phyloP scores from a whole-genome alignment of 345 rosid genomes.

The Turritis glabra region DNA sequence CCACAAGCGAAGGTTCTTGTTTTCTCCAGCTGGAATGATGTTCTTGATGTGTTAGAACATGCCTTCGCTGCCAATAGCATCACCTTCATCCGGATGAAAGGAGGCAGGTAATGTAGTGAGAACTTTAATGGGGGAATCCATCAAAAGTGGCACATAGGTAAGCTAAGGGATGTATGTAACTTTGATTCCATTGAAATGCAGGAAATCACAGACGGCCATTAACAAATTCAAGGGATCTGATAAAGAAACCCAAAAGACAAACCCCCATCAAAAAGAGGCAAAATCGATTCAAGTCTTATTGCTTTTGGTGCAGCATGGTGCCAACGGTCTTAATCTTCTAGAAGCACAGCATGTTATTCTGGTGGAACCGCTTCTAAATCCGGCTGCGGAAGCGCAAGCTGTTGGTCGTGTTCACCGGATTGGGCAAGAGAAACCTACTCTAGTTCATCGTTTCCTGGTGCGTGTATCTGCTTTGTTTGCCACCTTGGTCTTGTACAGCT shows the following conservation, averaged over 20 bases:
- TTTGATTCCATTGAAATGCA: conserved; percentile 39
- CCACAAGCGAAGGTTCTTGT: conserved; percentile 85
- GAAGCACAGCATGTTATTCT: conserved; percentile 96
- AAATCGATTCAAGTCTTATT: conserved; percentile 66
- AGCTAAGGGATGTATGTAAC: background rate
- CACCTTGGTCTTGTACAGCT: background rate
- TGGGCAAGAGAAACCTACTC: conserved; percentile 76
- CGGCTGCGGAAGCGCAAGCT: conserved; percentile 97
- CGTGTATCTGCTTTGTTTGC: conserved; percentile 27
- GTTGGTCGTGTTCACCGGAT: conserved; percentile 91
- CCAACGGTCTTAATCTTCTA: conserved; percentile 92
- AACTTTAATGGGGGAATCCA: background rate
- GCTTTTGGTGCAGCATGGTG: conserved; percentile 92
- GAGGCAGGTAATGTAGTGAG: conserved; percentile 69
- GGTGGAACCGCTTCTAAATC: conserved; percentile 92
- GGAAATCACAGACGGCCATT: conserved; percentile 86
- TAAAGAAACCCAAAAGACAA: conserved; percentile 32
- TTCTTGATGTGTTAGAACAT: conserved; percentile 93
- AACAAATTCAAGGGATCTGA: conserved; percentile 60
- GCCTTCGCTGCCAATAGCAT: conserved; percentile 70
- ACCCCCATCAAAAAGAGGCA: conserved; percentile 37
- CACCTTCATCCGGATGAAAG: conserved; percentile 83
- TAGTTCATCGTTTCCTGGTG: conserved; percentile 91
- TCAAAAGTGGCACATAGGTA: background rate
- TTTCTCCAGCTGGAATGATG: conserved; percentile 98